Conservation (phyloP, 768 basidiomycete genomes). For the Galerina sulciceps region DNA sequence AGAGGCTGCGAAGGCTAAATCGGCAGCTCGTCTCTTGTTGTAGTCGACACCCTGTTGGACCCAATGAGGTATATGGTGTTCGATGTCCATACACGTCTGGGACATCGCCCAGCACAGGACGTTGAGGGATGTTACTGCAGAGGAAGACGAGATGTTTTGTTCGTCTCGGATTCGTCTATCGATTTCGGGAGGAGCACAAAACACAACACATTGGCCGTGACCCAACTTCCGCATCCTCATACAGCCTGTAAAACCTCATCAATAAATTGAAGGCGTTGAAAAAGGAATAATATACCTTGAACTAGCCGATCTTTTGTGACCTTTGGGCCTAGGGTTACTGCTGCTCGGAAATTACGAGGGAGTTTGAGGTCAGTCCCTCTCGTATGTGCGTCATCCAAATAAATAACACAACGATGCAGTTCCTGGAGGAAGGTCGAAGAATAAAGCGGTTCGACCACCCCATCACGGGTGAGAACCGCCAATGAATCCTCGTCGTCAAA, state of each 20-base stretch:
- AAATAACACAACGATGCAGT: slow-evolving; percentile 44
- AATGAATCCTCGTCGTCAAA: slow-evolving; percentile 42
- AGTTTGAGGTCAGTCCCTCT: slow-evolving; percentile 59
- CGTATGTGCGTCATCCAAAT: slow-evolving; percentile 58
- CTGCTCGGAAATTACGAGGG: slow-evolving; percentile 43
- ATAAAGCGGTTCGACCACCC: slow-evolving; percentile 33
- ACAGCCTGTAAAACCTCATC: slow-evolving; percentile 40
- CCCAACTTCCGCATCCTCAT: slow-evolving; percentile 60
- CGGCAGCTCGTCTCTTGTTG: slow-evolving; percentile 25
- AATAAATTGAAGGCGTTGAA: neutral
- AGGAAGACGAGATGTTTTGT: slow-evolving; percentile 4
- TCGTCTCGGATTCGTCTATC: slow-evolving; percentile 38
- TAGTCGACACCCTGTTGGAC: slow-evolving; percentile 41
- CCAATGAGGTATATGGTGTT: slow-evolving; percentile 45
- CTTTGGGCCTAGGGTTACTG: slow-evolving; percentile 53
- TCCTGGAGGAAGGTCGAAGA: slow-evolving; percentile 40
- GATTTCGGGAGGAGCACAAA: slow-evolving; percentile 48
- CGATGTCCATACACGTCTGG: slow-evolving; percentile 47
- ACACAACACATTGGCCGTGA: slow-evolving; percentile 48
- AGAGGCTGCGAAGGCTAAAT: slow-evolving; percentile 6
- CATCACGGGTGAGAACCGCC: slow-evolving; percentile 39
- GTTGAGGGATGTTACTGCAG: slow-evolving; percentile 28
- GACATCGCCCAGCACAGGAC: slow-evolving; percentile 48
- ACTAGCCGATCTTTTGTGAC: slow-evolving; percentile 55
- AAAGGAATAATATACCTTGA: slow-evolving; percentile 41